Conservation (phyloP, 257 asterid species). For the Paulownia fortunei region DNA sequence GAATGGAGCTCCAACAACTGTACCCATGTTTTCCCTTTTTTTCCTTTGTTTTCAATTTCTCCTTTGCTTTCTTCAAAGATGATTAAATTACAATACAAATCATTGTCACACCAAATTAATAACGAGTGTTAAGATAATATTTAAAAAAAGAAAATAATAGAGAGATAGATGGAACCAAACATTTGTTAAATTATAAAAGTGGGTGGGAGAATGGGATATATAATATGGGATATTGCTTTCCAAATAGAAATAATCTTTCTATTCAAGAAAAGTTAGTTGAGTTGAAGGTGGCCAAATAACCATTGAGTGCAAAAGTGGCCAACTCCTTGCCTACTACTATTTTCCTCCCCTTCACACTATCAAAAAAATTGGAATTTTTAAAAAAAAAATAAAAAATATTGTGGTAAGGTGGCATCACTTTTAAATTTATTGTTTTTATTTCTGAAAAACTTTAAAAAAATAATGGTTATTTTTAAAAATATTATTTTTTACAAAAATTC, state of each 20-base stretch:
- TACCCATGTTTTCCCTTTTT: background rate
- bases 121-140: background rate
- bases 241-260: conserved; percentile 45
- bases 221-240: conserved; percentile 31
- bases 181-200: conserved; percentile 26
- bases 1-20: background rate
- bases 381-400: too few species aligned
- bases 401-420: too few species aligned
- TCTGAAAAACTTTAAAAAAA: too few species aligned
- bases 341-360: background rate
- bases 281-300: conserved; percentile 38
- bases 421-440: too few species aligned
- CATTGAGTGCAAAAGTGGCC: conserved; percentile 45
- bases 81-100: conserved; percentile 17
- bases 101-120: conserved; percentile 10
- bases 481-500: background rate
- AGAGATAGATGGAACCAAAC: background rate
- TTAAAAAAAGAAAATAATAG: background rate
- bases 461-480: too few species aligned
- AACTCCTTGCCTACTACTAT: conserved; percentile 34
- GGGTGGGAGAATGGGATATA: conserved; percentile 38
- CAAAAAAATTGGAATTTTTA: background rate
- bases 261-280: conserved; percentile 48
- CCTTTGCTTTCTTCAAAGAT: conserved; percentile 24
- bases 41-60: background rate